Conservation (phyloP, 805 yeast genomes). For the Kluyveromyces wickerhamii region DNA sequence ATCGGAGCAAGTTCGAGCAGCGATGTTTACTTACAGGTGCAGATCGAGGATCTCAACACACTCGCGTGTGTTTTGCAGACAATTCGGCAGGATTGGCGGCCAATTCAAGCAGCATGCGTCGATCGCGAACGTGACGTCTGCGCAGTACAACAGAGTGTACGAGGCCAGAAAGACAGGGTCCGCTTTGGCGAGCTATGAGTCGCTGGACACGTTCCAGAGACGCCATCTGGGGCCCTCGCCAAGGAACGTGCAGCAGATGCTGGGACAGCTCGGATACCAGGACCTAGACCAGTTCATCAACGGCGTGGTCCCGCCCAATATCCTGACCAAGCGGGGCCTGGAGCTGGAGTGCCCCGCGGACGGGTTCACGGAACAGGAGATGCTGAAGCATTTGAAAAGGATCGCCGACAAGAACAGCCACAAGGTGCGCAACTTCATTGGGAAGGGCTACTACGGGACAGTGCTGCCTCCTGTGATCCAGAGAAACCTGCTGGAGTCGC, state of each 20-base stretch:
- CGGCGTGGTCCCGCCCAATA: constrained; percentile 68
- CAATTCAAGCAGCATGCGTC: not conserved
- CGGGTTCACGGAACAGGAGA: constrained; percentile 78
- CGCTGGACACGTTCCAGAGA: constrained; percentile 76
- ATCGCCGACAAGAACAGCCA: constrained; percentile 67
- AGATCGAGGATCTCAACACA: too few relatives aligned
- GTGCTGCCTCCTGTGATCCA: constrained; percentile 85
- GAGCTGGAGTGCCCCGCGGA: constrained; percentile 50
- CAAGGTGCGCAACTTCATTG: constrained; percentile 68
- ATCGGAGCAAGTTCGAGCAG: too few relatives aligned
- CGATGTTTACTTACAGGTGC: too few relatives aligned
- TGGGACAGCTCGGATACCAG: constrained; percentile 51
- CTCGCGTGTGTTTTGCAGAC: too few relatives aligned
- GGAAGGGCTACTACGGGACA: constrained; percentile 93
- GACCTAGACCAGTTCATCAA: constrained; percentile 65
- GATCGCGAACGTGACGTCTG: constrained; percentile 54
- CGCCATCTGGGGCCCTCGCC: constrained; percentile 87
- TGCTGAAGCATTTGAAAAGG: constrained; percentile 56
- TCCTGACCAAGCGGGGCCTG: constrained; percentile 61
- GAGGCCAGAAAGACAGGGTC: constrained; percentile 26
- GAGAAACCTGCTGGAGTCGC: constrained; percentile 84
- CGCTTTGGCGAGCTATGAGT: constrained; percentile 21
- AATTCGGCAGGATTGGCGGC: not conserved
- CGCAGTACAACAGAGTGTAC: constrained; percentile 40
- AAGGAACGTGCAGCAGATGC: constrained; percentile 55